A percentile compares a stretch with the other conserved stretches of the same genome.
Conservation (phyloP, 2,329 filamentous ascomycete genomes). For the Aspergillus flavus region DNA sequence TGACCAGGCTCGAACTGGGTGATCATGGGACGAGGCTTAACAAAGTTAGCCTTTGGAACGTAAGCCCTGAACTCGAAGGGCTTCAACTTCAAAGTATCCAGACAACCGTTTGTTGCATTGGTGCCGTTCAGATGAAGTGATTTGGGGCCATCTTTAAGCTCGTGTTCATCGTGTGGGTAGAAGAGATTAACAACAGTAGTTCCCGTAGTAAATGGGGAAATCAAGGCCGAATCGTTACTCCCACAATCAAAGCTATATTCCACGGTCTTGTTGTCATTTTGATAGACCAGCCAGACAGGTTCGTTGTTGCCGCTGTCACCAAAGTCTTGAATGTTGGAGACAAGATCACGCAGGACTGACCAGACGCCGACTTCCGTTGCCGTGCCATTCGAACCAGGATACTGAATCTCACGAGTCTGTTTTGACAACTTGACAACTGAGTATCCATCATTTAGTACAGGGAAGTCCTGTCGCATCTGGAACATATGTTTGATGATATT, state of each 20-base stretch:
- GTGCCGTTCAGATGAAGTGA: constrained; percentile 53
- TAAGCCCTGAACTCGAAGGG: constrained; percentile 64
- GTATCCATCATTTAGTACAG: constrained; percentile 63
- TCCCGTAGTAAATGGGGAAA: constrained; percentile 58
- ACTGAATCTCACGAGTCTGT: constrained; percentile 53
- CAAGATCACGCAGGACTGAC: constrained; percentile 58
- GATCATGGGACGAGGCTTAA: constrained; percentile 58
- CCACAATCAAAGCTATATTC: constrained; percentile 62
- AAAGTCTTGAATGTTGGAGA: constrained; percentile 56
- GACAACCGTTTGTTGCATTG: constrained; percentile 56
- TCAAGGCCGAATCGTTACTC: constrained; percentile 51
- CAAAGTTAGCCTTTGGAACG: constrained; percentile 56
- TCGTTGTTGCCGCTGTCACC: constrained; percentile 47
- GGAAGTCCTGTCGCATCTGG: constrained; percentile 59
- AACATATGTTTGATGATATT: constrained; percentile 66
- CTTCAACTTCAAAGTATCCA: constrained; percentile 55
- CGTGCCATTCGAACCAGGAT: constrained; percentile 56
- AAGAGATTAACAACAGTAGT: constrained; percentile 65
- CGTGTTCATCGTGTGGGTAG: constrained; percentile 61
- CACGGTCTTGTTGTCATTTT: constrained; percentile 50
- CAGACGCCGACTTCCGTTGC: constrained; percentile 63
- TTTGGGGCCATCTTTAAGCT: constrained; percentile 50
- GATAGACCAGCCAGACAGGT: constrained; percentile 49
- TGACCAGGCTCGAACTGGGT: constrained; percentile 65
- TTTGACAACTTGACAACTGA: constrained; percentile 59